phyloP scores from a whole-genome alignment of 2,329 filamentous ascomycete species.

The Aspergillus intermedius region DNA sequence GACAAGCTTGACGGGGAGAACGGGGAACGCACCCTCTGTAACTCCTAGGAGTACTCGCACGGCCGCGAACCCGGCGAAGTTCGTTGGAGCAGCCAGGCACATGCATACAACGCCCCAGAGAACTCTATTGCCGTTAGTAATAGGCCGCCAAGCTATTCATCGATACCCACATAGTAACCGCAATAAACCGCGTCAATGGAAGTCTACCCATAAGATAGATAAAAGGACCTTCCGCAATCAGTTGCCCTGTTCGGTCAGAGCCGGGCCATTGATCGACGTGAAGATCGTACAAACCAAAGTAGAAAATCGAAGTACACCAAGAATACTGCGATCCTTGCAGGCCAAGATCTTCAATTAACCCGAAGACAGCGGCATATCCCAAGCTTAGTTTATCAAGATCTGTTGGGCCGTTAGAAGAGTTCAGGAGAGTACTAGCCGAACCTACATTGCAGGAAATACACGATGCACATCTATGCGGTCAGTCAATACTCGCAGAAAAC shows the following conservation, averaged over 20 bases:
- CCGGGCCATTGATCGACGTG: not conserved
- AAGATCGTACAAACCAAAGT: slow-evolving; percentile 21
- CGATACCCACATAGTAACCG: slow-evolving; percentile 35
- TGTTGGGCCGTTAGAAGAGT: slow-evolving; percentile 25
- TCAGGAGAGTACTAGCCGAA: not conserved
- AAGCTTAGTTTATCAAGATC: slow-evolving; percentile 40
- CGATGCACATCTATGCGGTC: slow-evolving; percentile 28
- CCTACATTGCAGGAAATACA: slow-evolving; percentile 37
- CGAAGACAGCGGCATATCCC: slow-evolving; percentile 39
- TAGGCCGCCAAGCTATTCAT: too few species aligned
- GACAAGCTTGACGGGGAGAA: too few species aligned
- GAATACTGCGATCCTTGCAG: slow-evolving; percentile 43
- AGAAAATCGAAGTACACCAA: slow-evolving; percentile 35
- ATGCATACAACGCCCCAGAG: slow-evolving; percentile 42
- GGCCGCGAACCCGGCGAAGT: slow-evolving; percentile 35
- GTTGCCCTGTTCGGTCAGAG: slow-evolving; percentile 22
- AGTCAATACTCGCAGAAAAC: not conserved
- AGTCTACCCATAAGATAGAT: slow-evolving; percentile 47
- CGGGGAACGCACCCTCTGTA: slow-evolving; percentile 20
- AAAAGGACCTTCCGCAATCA: slow-evolving; percentile 44
- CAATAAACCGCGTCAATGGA: slow-evolving; percentile 44
- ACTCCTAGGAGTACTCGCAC: slow-evolving; percentile 42
- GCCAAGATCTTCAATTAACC: slow-evolving; percentile 41
- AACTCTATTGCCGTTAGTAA: slow-evolving; percentile 17
- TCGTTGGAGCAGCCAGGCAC: slow-evolving; percentile 39